Evolutionary conservation across 768 basidiomycete species (phyloP), one percentile per base, ranked within the genome.

Genomic region (Mycena vulgaris): DNA sequence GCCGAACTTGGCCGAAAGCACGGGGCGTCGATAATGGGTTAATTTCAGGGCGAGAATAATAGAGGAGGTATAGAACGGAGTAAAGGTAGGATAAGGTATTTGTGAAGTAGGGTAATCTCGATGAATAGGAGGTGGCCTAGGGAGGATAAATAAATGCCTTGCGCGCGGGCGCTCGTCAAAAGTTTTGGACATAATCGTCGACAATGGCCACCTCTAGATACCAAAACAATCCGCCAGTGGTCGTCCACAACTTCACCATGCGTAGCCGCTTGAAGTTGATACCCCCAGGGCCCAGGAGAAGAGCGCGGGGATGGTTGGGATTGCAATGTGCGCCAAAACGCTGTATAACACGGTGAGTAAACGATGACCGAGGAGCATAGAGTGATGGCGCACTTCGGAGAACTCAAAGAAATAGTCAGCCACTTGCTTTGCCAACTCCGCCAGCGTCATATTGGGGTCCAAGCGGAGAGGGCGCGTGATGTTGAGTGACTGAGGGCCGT

Each of bases 241-340:
- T 27, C 1, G 57, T 68, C 62, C 62, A 69, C 28, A 69, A 23
- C 48, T 69, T 69, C 8, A 69, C 56, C 55, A 69, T 17, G 17
- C 68, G 61, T 13, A 69, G 68, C 5, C 68, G 62, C 28, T 64
- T 33, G 31, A 69, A 63, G 25, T 19, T 35, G 19, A 69, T 17
- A 2, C 53, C 61, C 5, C 48, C 39, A 23, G 55, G 39, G 3
- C 68, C 68, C 14, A 69, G 68, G 0, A 52, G 62, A n/a, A 63
- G 39, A 0, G 61, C 33, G 0, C 19, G 27, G 5, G 56, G 48
- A 23, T 63, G 35, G 45, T 5, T 9, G 2, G 23, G n/a, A 28
- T 63, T 57, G 45, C 62, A 63, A 19, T 52, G 23, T 11, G 40
- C 23, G 10, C 35, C 48, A 25, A 63, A 69, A 27, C 14, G 1